Evolutionary conservation across 1,284 basidiomycete species (phyloP).

Genomic region (Amylostereum areolatum): DNA sequence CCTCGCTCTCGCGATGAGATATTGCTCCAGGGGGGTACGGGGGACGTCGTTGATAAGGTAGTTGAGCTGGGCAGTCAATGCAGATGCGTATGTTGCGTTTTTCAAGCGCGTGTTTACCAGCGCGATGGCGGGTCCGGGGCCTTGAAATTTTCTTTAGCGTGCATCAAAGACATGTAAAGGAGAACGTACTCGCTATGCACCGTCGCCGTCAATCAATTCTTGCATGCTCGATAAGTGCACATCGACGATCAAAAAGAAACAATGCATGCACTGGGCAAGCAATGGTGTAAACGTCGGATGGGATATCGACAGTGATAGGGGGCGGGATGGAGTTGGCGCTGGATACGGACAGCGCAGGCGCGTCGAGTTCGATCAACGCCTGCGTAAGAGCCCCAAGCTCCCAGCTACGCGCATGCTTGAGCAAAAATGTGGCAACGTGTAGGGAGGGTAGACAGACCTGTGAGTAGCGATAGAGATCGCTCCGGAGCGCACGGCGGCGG

Average conservation of each 20-base stretch:
- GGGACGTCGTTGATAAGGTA: constrained; percentile 59
- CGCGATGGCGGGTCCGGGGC: constrained; percentile 56
- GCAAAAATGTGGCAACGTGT: neutral
- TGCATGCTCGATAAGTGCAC: too few species aligned
- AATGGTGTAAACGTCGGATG: constrained; percentile 33
- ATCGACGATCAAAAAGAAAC: neutral
- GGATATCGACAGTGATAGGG: constrained; percentile 25
- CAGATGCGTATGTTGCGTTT: constrained; percentile 38
- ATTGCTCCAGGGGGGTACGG: constrained; percentile 55
- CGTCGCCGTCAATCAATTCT: constrained; percentile 56
- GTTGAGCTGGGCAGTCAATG: constrained; percentile 49
- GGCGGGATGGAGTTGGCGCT: constrained; percentile 30
- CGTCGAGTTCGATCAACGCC: constrained; percentile 57
- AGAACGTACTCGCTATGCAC: constrained; percentile 23
- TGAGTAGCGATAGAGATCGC: constrained; percentile 21
- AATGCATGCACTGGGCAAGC: neutral
- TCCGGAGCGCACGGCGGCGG: constrained; percentile 14
- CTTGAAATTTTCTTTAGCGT: constrained; percentile 17
- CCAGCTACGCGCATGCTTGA: constrained; percentile 42
- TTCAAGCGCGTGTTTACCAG: constrained; percentile 40
- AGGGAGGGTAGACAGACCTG: constrained; percentile 17
- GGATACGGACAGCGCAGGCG: constrained; percentile 53
- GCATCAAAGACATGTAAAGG: neutral
- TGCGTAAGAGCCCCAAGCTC: constrained; percentile 64
- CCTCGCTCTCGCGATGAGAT: constrained; percentile 50